phyloP scores from a whole-genome alignment of 2,329 filamentous ascomycete species.

The Diaporthe sp. region DNA sequence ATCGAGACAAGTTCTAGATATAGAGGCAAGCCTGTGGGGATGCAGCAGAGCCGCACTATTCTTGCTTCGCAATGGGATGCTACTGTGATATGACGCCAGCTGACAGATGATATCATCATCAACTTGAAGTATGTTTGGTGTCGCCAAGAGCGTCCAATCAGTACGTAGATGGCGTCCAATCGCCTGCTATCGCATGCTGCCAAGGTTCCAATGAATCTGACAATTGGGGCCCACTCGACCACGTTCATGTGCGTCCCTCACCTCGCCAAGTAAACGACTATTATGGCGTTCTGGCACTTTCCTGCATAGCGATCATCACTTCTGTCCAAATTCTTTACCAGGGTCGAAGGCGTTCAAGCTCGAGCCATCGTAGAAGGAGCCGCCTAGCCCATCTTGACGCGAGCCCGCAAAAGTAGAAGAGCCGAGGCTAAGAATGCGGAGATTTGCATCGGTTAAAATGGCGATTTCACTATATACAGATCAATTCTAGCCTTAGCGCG shows the following conservation, averaged over 20 bases:
- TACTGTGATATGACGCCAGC: not conserved
- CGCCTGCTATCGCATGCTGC: not conserved
- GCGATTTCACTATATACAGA: no score
- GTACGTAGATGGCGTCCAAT: not conserved
- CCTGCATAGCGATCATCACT: not conserved
- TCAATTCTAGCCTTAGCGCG: no score
- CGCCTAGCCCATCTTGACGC: not conserved
- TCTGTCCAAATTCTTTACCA: not conserved
- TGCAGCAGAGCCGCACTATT: slow-evolving; percentile 1
- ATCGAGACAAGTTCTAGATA: not conserved
- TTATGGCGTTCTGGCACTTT: no score
- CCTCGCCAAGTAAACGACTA: not conserved
- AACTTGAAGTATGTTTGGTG: not conserved
- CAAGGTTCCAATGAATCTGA: not conserved
- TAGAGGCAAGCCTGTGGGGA: not conserved
- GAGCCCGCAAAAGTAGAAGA: not conserved
- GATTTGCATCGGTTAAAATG: no score
- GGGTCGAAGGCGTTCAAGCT: no score
- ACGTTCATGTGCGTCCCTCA: not conserved
- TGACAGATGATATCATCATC: slow-evolving; percentile 5
- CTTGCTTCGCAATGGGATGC: not conserved
- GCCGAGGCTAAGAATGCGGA: no score
- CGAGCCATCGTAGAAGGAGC: not conserved
- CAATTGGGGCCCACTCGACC: not conserved
- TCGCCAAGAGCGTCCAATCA: not conserved